A percentile compares a stretch with the other conserved stretches of the same genome.
Conservation (phyloP, 2,329 filamentous ascomycete species). For the Lasiodiplodia citricola region DNA sequence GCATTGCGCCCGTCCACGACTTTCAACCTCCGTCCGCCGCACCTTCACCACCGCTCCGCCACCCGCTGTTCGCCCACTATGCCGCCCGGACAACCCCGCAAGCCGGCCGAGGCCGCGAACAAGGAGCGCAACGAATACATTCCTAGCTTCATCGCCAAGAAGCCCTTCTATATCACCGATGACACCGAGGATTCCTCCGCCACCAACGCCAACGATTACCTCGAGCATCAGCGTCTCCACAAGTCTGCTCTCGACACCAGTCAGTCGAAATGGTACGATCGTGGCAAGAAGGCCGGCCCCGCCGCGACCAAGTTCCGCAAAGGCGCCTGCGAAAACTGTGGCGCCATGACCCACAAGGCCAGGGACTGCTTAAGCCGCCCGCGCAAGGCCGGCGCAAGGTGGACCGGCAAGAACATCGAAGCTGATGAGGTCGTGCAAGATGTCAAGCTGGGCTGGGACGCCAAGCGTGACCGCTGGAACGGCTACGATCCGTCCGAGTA, state of each 20-base stretch:
- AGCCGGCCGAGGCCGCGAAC: slow-evolving; percentile 59
- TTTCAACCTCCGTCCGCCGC: slow-evolving; percentile 13
- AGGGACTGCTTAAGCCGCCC: slow-evolving; percentile 92
- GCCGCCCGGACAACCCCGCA: slow-evolving; percentile 54
- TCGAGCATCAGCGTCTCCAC: slow-evolving; percentile 91
- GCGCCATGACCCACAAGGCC: slow-evolving; percentile 92
- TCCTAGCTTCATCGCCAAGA: slow-evolving; percentile 95
- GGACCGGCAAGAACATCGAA: slow-evolving; percentile 91
- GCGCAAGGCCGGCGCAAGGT: slow-evolving; percentile 86
- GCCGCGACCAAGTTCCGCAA: slow-evolving; percentile 97
- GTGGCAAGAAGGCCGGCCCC: slow-evolving; percentile 81
- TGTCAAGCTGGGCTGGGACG: slow-evolving; percentile 90
- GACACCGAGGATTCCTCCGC: slow-evolving; percentile 71
- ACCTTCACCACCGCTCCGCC: slow-evolving; percentile 4
- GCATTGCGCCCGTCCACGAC: neutral
- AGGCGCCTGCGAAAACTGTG: slow-evolving; percentile 98
- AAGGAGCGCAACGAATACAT: slow-evolving; percentile 99
- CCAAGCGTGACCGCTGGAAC: slow-evolving; percentile 97
- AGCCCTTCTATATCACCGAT: slow-evolving; percentile 92
- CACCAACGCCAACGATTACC: slow-evolving; percentile 77
- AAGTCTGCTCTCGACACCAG: slow-evolving; percentile 63
- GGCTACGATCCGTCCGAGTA: slow-evolving; percentile 94
- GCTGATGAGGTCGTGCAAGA: slow-evolving; percentile 88
- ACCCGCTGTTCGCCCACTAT: slow-evolving; percentile 36
- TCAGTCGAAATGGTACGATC: slow-evolving; percentile 85